Conservation (phyloP, 371 early-diverging fungal species). For the Blakeslea trispora region DNA sequence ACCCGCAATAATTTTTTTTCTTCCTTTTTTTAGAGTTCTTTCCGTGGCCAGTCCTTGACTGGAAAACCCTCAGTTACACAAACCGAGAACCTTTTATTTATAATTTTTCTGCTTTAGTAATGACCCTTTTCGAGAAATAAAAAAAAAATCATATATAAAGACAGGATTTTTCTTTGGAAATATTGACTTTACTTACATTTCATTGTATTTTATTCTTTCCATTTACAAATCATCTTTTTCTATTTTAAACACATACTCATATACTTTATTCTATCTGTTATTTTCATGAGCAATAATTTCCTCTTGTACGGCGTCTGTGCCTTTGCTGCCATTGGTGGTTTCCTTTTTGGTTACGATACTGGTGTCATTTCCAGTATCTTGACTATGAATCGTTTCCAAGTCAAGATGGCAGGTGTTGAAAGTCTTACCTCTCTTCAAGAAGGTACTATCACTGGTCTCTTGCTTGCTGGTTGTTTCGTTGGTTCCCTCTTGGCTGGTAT, state of each 20-base stretch:
- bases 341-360: conserved; percentile 52
- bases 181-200: not conserved
- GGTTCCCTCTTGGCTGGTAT: conserved; percentile 43
- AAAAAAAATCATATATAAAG: not conserved
- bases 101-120: not conserved
- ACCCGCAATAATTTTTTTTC: no score
- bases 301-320: conserved; percentile 8
- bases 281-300: conserved; percentile 1
- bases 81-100: not conserved
- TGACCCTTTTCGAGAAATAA: not conserved
- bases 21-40: not conserved
- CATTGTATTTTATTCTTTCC: conserved; percentile 1
- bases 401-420: conserved; percentile 33
- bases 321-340: conserved; percentile 49
- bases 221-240: not conserved
- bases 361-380: conserved; percentile 54
- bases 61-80: not conserved
- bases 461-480: conserved; percentile 46
- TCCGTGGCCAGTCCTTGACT: not conserved
- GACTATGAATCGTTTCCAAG: conserved; percentile 41
- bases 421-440: conserved; percentile 31
- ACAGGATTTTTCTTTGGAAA: not conserved
- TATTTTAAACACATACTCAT: not conserved
- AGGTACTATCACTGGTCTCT: conserved; percentile 40
- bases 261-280: conserved; percentile 4